Conservation (phyloP, 139 green algal species). For the Chlamydomonas sp. region DNA sequence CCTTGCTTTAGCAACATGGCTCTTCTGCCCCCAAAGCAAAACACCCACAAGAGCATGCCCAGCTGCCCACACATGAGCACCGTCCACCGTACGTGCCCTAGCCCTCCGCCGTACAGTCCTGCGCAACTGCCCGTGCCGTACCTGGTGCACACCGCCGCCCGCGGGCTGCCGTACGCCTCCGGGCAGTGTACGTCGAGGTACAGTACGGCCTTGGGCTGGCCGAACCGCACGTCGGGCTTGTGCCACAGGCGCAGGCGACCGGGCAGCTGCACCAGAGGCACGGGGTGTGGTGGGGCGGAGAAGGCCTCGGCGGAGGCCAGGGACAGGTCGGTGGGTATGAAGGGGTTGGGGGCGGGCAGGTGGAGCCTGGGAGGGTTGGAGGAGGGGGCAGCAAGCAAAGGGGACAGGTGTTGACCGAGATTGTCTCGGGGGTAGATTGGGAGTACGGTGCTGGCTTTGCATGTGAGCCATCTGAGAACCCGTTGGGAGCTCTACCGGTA, state of each 20-base stretch:
- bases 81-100: neutral
- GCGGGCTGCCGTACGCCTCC: slow-evolving; percentile 43
- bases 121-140: neutral
- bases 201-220: slow-evolving; percentile 71
- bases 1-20: too few species aligned
- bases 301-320: slow-evolving; percentile 48
- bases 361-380: slow-evolving; percentile 56
- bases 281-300: neutral
- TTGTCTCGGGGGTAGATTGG: neutral
- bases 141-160: slow-evolving; percentile 25
- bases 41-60: too few species aligned
- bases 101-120: neutral
- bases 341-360: slow-evolving; percentile 84
- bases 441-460: too few species aligned
- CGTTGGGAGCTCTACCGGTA: too few species aligned
- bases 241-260: slow-evolving; percentile 42
- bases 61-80: too few species aligned
- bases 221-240: slow-evolving; percentile 53
- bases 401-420: neutral
- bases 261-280: slow-evolving; percentile 33
- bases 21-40: too few species aligned
- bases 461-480: too few species aligned
- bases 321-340: slow-evolving; percentile 81
- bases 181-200: slow-evolving; percentile 64
- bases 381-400: neutral